Evolutionary conservation across 768 basidiomycete genomes (phyloP).

Genomic region (Neoboletus magnificus): DNA sequence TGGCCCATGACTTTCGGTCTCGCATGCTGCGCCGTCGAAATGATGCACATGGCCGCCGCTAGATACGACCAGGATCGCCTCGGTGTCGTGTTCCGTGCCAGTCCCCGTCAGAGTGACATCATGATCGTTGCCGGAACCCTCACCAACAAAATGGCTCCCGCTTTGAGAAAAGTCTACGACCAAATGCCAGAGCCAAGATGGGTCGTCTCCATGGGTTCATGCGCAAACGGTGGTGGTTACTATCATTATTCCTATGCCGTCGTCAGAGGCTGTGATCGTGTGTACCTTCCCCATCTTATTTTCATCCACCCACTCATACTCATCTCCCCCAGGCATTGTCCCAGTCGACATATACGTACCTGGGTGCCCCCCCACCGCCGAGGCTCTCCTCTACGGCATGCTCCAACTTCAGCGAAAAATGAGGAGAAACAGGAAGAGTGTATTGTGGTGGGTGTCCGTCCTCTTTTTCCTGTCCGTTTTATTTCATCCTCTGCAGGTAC

Average conservation of each 20-base stretch:
- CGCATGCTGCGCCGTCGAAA: constrained; percentile 98
- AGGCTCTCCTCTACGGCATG: constrained; percentile 95
- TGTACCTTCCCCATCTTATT: constrained; percentile 28
- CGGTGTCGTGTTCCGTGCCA: constrained; percentile 98
- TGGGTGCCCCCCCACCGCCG: constrained; percentile 93
- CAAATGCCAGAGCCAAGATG: constrained; percentile 99
- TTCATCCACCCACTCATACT: constrained; percentile 9
- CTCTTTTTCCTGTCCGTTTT: neutral
- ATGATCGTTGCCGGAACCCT: constrained; percentile 99
- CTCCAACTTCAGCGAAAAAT: constrained; percentile 96
- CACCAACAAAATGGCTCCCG: constrained; percentile 99
- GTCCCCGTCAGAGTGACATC: constrained; percentile 93
- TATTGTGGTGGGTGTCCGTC: constrained; percentile 64
- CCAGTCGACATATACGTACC: constrained; percentile 99
- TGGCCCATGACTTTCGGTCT: constrained; percentile 99
- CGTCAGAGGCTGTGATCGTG: constrained; percentile 96
- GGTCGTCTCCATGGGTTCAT: constrained; percentile 99
- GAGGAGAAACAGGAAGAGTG: constrained; percentile 80
- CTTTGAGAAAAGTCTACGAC: constrained; percentile 92
- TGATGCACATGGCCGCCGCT: constrained; percentile 99
- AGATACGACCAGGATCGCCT: constrained; percentile 98
- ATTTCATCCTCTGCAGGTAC: constrained; percentile 19
- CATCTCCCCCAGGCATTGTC: constrained; percentile 68
- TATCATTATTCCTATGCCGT: constrained; percentile 99
- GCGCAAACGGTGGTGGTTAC: constrained; percentile 97